A percentile compares a stretch with the other conserved stretches of the same genome.
These are phyloP conservation scores for Neocallimastix lanati DNA, from an alignment of 192 early-diverging fungal species.

Conservation along the genomic window DNA sequence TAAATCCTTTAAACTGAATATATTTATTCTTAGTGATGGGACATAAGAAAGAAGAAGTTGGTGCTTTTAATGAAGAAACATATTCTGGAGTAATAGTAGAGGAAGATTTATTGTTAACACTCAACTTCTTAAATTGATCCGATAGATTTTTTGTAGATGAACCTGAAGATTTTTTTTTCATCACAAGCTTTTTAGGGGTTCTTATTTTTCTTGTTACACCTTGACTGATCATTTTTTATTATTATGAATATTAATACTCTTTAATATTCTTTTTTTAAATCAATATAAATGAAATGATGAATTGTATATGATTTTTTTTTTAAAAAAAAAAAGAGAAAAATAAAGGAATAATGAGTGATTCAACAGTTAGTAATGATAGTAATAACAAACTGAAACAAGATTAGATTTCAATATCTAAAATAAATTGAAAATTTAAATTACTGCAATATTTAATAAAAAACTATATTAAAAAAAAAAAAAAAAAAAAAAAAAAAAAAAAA, in stretches of 20 bases:
- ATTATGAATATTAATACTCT: neutral
- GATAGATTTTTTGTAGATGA: neutral
- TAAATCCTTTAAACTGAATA: neutral
- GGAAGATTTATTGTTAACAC: neutral
- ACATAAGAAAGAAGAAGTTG: neutral
- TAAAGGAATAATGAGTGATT: too few species aligned
- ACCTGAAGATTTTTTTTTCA: neutral
- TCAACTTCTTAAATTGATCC: neutral
- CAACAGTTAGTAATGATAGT: too few species aligned
- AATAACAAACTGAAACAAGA: too few species aligned
- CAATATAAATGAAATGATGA: too few species aligned
- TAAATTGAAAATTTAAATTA: too few species aligned
- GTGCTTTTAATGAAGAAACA: neutral
- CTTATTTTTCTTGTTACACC: neutral
- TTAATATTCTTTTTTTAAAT: too few species aligned
- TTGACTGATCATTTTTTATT: neutral
- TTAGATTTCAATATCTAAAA: too few species aligned
- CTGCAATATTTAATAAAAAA: too few species aligned
- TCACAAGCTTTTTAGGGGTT: neutral
- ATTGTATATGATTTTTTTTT: too few species aligned
- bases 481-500: too few species aligned
- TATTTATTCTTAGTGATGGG: neutral
- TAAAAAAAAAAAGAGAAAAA: too few species aligned
- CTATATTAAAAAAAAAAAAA: too few species aligned
- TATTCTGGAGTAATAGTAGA: neutral